Evolutionary conservation across 305 asterid species (phyloP).

Genomic region (Fraxinus nigra): DNA sequence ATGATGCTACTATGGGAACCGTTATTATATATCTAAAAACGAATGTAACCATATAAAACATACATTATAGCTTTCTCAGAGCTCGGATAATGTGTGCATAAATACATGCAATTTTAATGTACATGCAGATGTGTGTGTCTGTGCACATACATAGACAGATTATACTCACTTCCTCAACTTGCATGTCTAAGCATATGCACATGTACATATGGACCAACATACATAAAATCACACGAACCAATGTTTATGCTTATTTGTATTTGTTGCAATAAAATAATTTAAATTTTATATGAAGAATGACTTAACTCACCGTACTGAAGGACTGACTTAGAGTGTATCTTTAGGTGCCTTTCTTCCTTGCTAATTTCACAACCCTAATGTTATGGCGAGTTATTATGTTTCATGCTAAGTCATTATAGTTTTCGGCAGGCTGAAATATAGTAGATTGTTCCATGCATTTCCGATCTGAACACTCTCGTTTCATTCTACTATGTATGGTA

Average conservation of each 20-base stretch:
- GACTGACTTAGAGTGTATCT: slow-evolving; percentile 6
- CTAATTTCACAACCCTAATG: neutral
- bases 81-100: neutral
- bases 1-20: neutral
- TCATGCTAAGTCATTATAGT: neutral
- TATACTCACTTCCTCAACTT: neutral
- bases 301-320: neutral
- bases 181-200: neutral
- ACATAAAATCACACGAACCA: neutral
- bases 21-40: neutral
- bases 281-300: neutral
- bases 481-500: slow-evolving; percentile 9
- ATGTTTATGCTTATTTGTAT: neutral
- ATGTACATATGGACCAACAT: neutral
- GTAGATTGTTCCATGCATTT: slow-evolving; percentile 4
- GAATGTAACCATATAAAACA: neutral
- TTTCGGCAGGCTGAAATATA: slow-evolving; percentile 5
- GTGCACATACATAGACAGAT: neutral
- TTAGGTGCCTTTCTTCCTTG: neutral
- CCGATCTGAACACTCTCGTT: slow-evolving; percentile 8
- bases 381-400: neutral
- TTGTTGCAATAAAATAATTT: neutral
- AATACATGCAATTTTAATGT: neutral
- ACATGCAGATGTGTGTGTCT: neutral
- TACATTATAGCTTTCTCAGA: neutral